Percentiles rank a stretch among this genome's conserved stretches.
These are phyloP conservation scores for Moesziomyces aphidis DNA, from an alignment of 1,284 basidiomycete species.

Conservation along the genomic window DNA sequence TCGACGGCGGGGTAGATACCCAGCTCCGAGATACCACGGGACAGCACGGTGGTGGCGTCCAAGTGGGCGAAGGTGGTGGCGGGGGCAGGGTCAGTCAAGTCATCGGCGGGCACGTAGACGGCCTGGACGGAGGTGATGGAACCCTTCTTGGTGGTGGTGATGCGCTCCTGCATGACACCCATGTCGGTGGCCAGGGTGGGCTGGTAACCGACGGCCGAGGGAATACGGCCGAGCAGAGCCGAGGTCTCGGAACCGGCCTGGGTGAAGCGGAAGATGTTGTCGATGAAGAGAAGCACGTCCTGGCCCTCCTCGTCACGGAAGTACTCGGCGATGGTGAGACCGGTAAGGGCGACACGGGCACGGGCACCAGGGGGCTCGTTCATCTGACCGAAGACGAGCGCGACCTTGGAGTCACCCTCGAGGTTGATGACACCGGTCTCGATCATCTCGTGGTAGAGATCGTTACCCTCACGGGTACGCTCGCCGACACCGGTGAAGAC, in stretches of 20 bases:
- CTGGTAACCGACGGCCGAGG: slow-evolving; percentile 99
- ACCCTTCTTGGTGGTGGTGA: slow-evolving; percentile 99
- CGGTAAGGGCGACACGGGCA: slow-evolving; percentile 99
- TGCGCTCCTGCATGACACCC: slow-evolving; percentile 99
- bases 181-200: slow-evolving; percentile 99
- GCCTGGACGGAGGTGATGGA: slow-evolving; percentile 99
- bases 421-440: slow-evolving; percentile 99
- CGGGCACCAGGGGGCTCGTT: slow-evolving; percentile 99
- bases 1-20: slow-evolving; percentile 99
- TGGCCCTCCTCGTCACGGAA: slow-evolving; percentile 99
- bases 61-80: slow-evolving; percentile 99
- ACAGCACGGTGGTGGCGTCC: slow-evolving; percentile 98
- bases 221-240: slow-evolving; percentile 98
- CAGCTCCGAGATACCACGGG: slow-evolving; percentile 98
- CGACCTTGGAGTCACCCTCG: slow-evolving; percentile 98
- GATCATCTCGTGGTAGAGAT: slow-evolving; percentile 99
- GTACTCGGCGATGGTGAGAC: slow-evolving; percentile 98
- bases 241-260: slow-evolving; percentile 99
- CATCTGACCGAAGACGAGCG: slow-evolving; percentile 99
- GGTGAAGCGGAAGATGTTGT: slow-evolving; percentile 95
- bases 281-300: slow-evolving; percentile 99
- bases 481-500: slow-evolving; percentile 99
- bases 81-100: slow-evolving; percentile 99
- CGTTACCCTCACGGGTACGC: slow-evolving; percentile 99
- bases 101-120: slow-evolving; percentile 99